Percentiles rank a stretch among this genome's conserved stretches.
phyloP scores from a whole-genome alignment of 1,284 basidiomycete species.

The Pascua guehoae region DNA sequence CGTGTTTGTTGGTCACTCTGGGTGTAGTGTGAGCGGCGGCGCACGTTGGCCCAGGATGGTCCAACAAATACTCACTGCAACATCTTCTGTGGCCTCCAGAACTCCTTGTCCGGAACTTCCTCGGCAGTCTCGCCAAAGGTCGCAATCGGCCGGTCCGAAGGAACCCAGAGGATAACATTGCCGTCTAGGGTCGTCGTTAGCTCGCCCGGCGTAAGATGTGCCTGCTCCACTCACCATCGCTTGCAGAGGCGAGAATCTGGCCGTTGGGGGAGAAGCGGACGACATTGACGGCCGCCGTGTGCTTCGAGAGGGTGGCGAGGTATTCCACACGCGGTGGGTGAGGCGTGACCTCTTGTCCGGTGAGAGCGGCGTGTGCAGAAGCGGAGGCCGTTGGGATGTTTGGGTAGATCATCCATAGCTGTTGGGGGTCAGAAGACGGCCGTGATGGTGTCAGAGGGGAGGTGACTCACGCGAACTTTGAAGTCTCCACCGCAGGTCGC shows the following conservation, averaged over 20 bases:
- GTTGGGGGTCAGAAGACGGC: background rate
- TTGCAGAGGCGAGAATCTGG: constrained; percentile 87
- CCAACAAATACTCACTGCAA: constrained; percentile 60
- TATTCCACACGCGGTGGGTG: constrained; percentile 92
- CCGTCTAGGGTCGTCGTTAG: constrained; percentile 64
- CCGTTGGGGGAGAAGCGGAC: constrained; percentile 94
- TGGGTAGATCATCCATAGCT: constrained; percentile 94
- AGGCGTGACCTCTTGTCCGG: constrained; percentile 50
- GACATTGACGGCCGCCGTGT: constrained; percentile 94
- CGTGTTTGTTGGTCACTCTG: constrained; percentile 74
- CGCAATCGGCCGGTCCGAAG: constrained; percentile 67
- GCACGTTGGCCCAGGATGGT: background rate
- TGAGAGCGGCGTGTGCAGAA: constrained; percentile 57
- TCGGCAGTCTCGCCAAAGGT: constrained; percentile 77
- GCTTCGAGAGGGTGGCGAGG: constrained; percentile 85
- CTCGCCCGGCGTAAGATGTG: background rate
- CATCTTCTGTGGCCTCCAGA: constrained; percentile 87
- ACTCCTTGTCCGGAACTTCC: constrained; percentile 86
- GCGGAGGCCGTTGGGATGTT: constrained; percentile 65
- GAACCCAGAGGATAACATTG: constrained; percentile 94
- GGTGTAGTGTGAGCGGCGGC: constrained; percentile 1
- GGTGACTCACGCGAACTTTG: constrained; percentile 76
- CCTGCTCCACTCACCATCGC: constrained; percentile 69
- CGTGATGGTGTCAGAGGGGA: background rate
- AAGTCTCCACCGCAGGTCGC: constrained; percentile 97